Base-by-base conservation (phyloP, 2,329 filamentous ascomycete genomes). In the Albophoma yamanashiensis region DNA sequence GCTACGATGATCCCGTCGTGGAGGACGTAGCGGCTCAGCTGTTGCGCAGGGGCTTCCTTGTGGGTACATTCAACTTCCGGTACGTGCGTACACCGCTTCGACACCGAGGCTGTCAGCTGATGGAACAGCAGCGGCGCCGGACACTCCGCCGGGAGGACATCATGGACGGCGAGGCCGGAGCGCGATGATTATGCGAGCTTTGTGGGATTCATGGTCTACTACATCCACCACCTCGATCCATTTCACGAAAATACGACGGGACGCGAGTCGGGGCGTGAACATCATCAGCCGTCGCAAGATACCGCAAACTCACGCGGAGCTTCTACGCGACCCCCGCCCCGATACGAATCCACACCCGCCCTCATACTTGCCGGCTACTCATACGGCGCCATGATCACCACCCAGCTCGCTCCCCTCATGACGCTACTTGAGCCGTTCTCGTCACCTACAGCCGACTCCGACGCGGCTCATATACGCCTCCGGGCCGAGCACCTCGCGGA, bases 21-120 rank as follows among this genome's bases (percentile, higher is more conserved):
- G 79, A 83, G n/a, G 77, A 84, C 11, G 75, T 89, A 3, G 84
- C 83, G 0, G 76, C 78, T 2, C 81, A 87, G 61, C 77, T 96
- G 55, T 72, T 96, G n/a, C 76, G 80, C 5, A 75, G 79, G 58
- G 90, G 89, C 1, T 95, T 85, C 67, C 71, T 96, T 1, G 88
- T 97, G 2, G 87, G 82, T 9, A 96, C 91, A 0, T 97, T 97
- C 74, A 97, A 97, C 69, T 97, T 97, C 71, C 83, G 92, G 89
- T 92, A 76, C 58, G 73, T 55, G 14, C 11, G 31, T 17, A 27
- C 3, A 36, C 42, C 42, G 58, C 45, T 31, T 9, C 9, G 9
- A 3, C 6, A 47, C 36, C 15, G 43, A 4, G 8, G 20, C 15
- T 39, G 15, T 34, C 11, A 57, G 40, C 38, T 63, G 45, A 67